Evolutionary conservation across 2,329 filamentous ascomycete genomes (phyloP), one percentile per base, ranked within the genome.

Genomic region (Blastomyces silverae): DNA sequence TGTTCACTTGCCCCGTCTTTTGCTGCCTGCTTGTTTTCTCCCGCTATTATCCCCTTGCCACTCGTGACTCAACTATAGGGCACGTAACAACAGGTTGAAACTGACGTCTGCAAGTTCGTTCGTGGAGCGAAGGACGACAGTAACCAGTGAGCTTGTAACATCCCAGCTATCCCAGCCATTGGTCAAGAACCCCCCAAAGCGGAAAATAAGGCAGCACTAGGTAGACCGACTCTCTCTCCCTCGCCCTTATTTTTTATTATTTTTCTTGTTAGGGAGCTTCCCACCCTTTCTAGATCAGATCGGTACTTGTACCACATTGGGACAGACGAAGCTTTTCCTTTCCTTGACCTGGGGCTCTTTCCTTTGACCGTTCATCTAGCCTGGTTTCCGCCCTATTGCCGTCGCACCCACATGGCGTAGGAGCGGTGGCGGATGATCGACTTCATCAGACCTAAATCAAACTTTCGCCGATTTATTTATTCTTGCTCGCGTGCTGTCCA

Each of bases 361-460:
- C 42, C 42, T 56, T 42, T 63, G 62, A 46, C 53, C 50, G 42
- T 48, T 34, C 61, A 53, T 63, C 62, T 25, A 58, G 28, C 62
- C 25, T 11, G 37, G 39, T 34, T 63, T 48, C 44, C 52, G 34
- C 52, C 37, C 42, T 50, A 48, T 63, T 57, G 28, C 53, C 53
- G 22, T 63, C 39, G 56, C 62, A 63, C 37, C 62, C 53, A 63
- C 39, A 63, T 63, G 52, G 62, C 34, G 25, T n/a, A 44, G 48
- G 62, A 25, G 62, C 62, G 62, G 62, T 63, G 62, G 62, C 50
- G 61, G 52, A 22, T 53, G 42, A 58, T 58, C 37, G 62, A 50
- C 62, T 57, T 15, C n/a, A 53, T 53, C 50, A 13, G 28, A 25
- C 25, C 10, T 31, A 61, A 50, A 48, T 50, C 44, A 37, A 50